A percentile compares a stretch with the other conserved stretches of the same genome.
Evolutionary conservation across 1,284 basidiomycete genomes (phyloP).

Genomic region (Cystobasidium slooffiae): DNA sequence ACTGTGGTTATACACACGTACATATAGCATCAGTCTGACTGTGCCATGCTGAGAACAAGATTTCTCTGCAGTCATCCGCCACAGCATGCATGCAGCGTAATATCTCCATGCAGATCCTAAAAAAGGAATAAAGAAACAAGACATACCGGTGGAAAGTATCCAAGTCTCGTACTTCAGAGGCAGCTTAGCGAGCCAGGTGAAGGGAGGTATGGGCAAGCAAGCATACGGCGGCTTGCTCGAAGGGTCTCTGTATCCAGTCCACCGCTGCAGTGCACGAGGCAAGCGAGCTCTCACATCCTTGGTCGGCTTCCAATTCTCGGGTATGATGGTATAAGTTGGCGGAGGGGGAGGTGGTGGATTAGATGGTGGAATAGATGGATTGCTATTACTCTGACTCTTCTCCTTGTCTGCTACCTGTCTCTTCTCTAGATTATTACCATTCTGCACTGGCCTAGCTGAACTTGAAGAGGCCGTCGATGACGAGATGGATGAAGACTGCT

Average conservation of each 20-base stretch:
- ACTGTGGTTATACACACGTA: constrained; percentile 52
- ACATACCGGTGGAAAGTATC: constrained; percentile 32
- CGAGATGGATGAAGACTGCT: too few relatives aligned
- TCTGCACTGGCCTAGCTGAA: too few relatives aligned
- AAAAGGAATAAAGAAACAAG: neutral
- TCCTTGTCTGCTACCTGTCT: too few relatives aligned
- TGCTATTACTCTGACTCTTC: too few relatives aligned
- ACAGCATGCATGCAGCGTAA: neutral
- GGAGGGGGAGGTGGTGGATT: neutral
- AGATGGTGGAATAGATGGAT: neutral
- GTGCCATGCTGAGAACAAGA: constrained; percentile 56
- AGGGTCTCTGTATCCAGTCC: constrained; percentile 31
- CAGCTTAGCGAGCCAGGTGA: constrained; percentile 34
- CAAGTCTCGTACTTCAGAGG: constrained; percentile 42
- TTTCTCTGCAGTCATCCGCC: too few relatives aligned
- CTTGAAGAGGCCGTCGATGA: too few relatives aligned
- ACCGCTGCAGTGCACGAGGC: constrained; percentile 20
- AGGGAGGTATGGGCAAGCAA: constrained; percentile 34
- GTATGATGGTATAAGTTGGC: neutral
- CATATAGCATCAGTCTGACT: neutral
- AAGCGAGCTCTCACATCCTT: constrained; percentile 25
- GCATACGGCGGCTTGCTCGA: constrained; percentile 10
- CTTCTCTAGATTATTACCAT: too few relatives aligned
- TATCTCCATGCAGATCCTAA: too few relatives aligned
- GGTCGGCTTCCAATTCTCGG: constrained; percentile 18